A percentile compares a stretch with the other conserved stretches of the same genome.
Conservation (phyloP, 192 early-diverging fungal genomes). For the Pecoramyces ruminantium region DNA sequence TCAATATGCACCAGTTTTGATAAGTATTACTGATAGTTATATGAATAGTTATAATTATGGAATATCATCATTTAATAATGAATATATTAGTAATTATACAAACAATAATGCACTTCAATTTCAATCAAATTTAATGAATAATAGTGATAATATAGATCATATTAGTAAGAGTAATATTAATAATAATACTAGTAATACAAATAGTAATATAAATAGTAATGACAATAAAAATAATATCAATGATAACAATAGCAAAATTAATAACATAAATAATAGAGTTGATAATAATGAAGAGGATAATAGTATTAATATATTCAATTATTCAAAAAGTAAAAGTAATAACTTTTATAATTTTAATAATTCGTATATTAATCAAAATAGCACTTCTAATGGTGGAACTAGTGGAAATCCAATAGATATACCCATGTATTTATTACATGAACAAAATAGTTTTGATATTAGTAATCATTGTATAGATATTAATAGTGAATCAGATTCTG, state of each 20-base stretch:
- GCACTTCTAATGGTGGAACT: neutral
- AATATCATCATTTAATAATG: too few species aligned
- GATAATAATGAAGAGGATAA: neutral
- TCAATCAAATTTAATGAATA: too few species aligned
- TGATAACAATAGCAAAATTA: neutral
- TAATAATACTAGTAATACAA: neutral
- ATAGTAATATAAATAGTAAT: neutral
- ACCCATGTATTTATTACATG: neutral
- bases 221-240: neutral
- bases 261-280: neutral
- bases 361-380: neutral
- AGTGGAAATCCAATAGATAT: neutral
- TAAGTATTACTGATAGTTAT: too few species aligned
- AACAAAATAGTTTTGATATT: neutral
- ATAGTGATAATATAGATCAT: too few species aligned
- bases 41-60: too few species aligned
- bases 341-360: neutral
- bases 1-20: neutral
- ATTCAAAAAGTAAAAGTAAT: neutral
- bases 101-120: too few species aligned
- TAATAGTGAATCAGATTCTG: neutral
- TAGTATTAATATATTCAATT: neutral
- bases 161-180: neutral
- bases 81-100: too few species aligned
- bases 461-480: neutral